Percentiles rank a stretch among this genome's conserved stretches.
phyloP scores from a whole-genome alignment of 176 grass and related monocot species.

The Ensete glaucum region DNA sequence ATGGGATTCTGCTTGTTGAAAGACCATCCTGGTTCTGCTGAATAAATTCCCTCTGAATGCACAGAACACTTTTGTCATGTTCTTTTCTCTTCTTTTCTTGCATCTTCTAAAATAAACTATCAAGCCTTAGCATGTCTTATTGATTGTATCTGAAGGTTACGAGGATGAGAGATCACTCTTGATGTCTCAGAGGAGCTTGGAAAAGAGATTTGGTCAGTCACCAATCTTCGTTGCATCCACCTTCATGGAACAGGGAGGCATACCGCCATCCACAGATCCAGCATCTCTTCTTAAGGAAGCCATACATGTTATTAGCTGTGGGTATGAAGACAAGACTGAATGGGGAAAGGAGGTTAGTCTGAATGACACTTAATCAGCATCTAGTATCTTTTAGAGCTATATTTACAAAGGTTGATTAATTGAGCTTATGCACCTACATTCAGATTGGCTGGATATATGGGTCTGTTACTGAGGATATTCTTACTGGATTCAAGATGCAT shows the following conservation, averaged over 20 bases:
- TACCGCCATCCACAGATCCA: background rate
- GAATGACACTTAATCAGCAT: too few relatives aligned
- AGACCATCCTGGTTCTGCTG: too few relatives aligned
- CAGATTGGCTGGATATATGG: constrained; percentile 58
- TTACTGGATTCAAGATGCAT: constrained; percentile 55
- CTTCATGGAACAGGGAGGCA: constrained; percentile 22
- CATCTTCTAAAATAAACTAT: background rate
- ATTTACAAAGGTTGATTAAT: background rate
- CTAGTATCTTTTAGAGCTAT: background rate
- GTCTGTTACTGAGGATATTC: constrained; percentile 22
- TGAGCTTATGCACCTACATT: background rate
- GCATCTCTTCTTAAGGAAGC: constrained; percentile 41
- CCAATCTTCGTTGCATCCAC: constrained; percentile 38
- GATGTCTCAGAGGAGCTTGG: constrained; percentile 91
- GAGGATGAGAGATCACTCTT: constrained; percentile 92
- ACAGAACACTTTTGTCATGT: background rate
- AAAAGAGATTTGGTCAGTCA: constrained; percentile 77
- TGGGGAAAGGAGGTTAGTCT: constrained; percentile 49
- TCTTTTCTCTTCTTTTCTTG: background rate
- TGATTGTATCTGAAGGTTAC: constrained; percentile 38
- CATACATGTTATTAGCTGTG: constrained; percentile 60
- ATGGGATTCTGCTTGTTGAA: too few relatives aligned
- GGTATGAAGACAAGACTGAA: constrained; percentile 48
- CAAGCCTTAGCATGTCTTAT: too few relatives aligned
- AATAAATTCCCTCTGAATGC: background rate